These are phyloP conservation scores for Lablab purpureus DNA, from an alignment of 306 rosid genomes.

Conservation along the genomic window DNA sequence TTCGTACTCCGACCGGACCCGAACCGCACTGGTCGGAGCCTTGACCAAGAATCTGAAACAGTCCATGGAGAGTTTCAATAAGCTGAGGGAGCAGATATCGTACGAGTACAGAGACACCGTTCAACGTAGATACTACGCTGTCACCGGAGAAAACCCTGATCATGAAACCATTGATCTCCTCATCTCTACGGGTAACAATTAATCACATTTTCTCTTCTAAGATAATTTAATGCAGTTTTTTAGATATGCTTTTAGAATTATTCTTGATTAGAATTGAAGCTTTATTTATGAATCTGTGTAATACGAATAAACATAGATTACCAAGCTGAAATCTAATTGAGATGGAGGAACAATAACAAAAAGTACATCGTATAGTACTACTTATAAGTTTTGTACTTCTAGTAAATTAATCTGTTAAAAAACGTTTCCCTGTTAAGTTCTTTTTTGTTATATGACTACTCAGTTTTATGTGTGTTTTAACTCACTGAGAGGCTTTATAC, in stretches of 20 bases:
- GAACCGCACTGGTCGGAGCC: conserved; percentile 76
- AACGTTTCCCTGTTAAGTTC: not conserved
- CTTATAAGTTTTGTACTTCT: not conserved
- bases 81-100: conserved; percentile 72
- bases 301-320: too few species aligned
- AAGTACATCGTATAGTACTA: too few species aligned
- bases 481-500: too few species aligned
- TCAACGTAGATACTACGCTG: conserved; percentile 84
- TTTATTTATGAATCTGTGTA: too few species aligned
- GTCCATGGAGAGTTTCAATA: conserved; percentile 82
- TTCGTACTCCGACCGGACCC: conserved; percentile 78
- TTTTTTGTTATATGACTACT: too few species aligned
- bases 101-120: conserved; percentile 85
- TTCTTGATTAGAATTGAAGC: too few species aligned
- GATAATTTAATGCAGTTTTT: too few species aligned
- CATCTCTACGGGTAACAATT: conserved; percentile 74
- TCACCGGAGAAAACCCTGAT: conserved; percentile 89
- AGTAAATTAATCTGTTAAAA: not conserved
- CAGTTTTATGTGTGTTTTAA: too few species aligned
- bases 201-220: not conserved
- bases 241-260: too few species aligned
- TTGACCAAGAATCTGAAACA: conserved; percentile 77
- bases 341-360: too few species aligned
- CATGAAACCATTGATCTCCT: conserved; percentile 78
- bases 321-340: too few species aligned